Conservation (phyloP, 129 eudicot genomes). For the Silybum marianum region DNA sequence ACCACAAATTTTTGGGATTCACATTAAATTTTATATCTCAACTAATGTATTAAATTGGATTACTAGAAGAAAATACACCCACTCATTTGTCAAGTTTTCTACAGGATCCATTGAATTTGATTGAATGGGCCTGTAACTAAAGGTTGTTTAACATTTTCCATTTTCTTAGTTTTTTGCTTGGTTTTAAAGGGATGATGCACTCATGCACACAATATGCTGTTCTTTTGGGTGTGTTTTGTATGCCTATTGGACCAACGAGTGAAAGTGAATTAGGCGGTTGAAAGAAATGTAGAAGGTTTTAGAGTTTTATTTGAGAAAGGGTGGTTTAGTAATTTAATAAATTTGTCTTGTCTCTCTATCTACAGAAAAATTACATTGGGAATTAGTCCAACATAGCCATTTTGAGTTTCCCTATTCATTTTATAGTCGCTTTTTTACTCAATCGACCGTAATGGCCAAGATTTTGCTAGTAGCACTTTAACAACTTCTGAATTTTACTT, state of each 20-base stretch:
- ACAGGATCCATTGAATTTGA: neutral
- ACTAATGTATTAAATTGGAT: conserved; percentile 15
- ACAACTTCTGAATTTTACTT: no score
- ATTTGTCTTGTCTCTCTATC: no score
- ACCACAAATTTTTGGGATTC: conserved; percentile 15
- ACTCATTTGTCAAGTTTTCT: neutral
- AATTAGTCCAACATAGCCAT: no score
- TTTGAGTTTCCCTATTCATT: neutral
- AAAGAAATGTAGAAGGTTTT: neutral
- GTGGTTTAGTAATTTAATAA: neutral
- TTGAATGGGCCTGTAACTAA: conserved; percentile 14
- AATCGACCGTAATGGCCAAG: neutral
- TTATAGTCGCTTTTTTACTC: neutral
- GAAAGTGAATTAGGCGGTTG: no score
- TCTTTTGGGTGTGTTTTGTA: neutral
- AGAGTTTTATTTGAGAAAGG: neutral
- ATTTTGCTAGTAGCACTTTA: neutral
- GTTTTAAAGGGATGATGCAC: neutral
- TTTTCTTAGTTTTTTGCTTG: neutral
- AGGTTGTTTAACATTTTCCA: conserved; percentile 18
- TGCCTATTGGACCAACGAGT: no score
- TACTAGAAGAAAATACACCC: conserved; percentile 4
- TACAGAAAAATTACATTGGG: no score
- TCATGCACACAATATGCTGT: neutral
- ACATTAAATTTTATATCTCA: conserved; percentile 8